Base-by-base conservation (phyloP, 2,329 filamentous ascomycete species). In the Colletotrichum tropicicola region DNA sequence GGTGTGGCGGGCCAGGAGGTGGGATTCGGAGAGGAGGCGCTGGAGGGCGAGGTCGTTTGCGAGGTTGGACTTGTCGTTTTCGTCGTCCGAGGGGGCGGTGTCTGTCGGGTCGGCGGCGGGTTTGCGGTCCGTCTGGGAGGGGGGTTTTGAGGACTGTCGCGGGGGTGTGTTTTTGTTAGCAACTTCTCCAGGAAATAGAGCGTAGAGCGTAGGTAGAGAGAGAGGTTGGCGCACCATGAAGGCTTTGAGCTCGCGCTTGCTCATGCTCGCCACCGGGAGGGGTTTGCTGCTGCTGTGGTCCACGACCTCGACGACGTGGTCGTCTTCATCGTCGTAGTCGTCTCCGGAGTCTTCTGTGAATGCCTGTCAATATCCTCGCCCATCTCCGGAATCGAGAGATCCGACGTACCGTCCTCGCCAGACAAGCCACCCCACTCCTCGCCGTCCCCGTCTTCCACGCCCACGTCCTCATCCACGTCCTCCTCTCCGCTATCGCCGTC, bases 41-140 rank as follows among this genome's bases (percentile, higher is more conserved):
- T 98, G 95, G 13, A 99, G 89, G 39, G 93, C 94, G 57, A 97
- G 89, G 77, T 98, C 96, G 77, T 98, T 94, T 75, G 94, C 94
- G 17, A 98, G 85, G 67, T 97, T 91, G 10, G 86, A 86, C 68
- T 84, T 84, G 54, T 85, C 85, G 73, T 91, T 87, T 73, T 91
- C 87, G 64, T 84, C 78, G 28, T 82, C 75, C 12, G 71, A 60
- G 60, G 74, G 69, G 15, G 73, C 68, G 25, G 76, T n/a, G 28
- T 72, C 59, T 43, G 74, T 49, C 65, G 73, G 21, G 68, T 68
- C 59, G 55, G 70, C 23, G 39, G 67, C 62, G 69, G 68, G 65
- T 30, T 69, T 43, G 44, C 60, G 56, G 45, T 65, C 56, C 49
- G 72, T 68, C 70, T 77, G 73, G 68, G 79, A 75, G 12, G 84